These are phyloP conservation scores for Prunus davidiana DNA, from an alignment of 306 rosid species.

Conservation along the genomic window DNA sequence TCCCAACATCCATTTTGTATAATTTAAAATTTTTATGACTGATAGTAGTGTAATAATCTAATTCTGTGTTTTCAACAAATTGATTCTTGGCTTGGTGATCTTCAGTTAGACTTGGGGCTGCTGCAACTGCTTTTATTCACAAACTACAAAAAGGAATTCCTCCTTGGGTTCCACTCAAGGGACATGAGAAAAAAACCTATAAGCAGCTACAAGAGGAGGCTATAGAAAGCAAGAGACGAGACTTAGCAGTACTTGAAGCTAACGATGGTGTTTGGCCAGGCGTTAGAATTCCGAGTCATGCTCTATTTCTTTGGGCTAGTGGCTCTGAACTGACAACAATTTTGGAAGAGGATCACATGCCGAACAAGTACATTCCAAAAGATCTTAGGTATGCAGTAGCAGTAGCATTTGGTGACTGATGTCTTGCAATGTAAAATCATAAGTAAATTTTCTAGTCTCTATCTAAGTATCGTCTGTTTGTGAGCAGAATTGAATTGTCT, in stretches of 20 bases:
- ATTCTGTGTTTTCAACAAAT: conserved; percentile 11
- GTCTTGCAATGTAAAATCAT: neutral
- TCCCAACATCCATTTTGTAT: neutral
- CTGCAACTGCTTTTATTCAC: conserved; percentile 82
- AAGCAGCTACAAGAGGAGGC: conserved; percentile 94
- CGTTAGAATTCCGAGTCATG: conserved; percentile 85
- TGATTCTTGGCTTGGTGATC: conserved; percentile 33
- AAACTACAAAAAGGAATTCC: conserved; percentile 87
- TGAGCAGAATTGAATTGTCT: conserved; percentile 50
- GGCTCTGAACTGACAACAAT: conserved; percentile 79
- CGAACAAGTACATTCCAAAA: conserved; percentile 86
- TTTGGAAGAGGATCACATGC: conserved; percentile 93
- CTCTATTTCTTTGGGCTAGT: conserved; percentile 95
- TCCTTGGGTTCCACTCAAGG: conserved; percentile 97
- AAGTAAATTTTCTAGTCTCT: neutral
- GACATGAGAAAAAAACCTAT: conserved; percentile 72
- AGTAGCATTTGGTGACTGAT: neutral
- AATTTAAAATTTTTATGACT: neutral
- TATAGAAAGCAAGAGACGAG: conserved; percentile 82
- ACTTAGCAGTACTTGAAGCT: conserved; percentile 88
- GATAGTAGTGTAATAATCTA: neutral
- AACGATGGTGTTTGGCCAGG: conserved; percentile 95
- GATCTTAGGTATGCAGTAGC: conserved; percentile 60
- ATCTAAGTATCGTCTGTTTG: neutral
- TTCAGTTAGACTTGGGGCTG: conserved; percentile 74